Evolutionary conservation across 2,329 filamentous ascomycete species (phyloP).

Genomic region (Phaeosphaeria sp.): DNA sequence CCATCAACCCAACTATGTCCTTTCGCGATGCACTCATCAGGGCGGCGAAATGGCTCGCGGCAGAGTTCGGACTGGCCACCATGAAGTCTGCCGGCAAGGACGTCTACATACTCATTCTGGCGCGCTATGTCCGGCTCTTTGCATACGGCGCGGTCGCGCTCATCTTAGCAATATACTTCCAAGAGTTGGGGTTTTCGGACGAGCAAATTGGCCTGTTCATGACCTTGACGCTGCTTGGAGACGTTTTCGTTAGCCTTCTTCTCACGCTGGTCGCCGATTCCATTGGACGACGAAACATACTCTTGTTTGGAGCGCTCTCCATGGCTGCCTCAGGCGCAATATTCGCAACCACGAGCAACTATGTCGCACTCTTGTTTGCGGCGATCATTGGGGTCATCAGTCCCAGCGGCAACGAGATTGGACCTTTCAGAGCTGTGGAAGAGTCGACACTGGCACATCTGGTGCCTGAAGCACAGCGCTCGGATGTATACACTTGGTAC

Average conservation of each 20-base stretch:
- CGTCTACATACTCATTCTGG: slow-evolving; percentile 44
- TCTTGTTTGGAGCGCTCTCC: slow-evolving; percentile 42
- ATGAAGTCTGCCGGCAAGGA: slow-evolving; percentile 36
- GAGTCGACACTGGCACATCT: slow-evolving; percentile 49
- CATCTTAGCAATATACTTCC: slow-evolving; percentile 47
- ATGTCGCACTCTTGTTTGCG: slow-evolving; percentile 39
- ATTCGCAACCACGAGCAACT: slow-evolving; percentile 43
- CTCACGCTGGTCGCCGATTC: slow-evolving; percentile 48
- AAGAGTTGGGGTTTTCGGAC: slow-evolving; percentile 44
- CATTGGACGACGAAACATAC: slow-evolving; percentile 41
- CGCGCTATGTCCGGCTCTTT: slow-evolving; percentile 46
- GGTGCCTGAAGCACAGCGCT: slow-evolving; percentile 32
- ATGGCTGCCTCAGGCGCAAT: slow-evolving; percentile 46
- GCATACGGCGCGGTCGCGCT: slow-evolving; percentile 48
- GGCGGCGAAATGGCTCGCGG: slow-evolving; percentile 27
- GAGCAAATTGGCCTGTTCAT: slow-evolving; percentile 49
- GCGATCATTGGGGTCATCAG: slow-evolving; percentile 50
- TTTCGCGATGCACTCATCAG: slow-evolving; percentile 7
- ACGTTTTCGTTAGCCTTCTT: slow-evolving; percentile 45
- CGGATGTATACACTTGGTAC: slow-evolving; percentile 51
- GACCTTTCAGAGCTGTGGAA: slow-evolving; percentile 50
- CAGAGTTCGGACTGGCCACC: slow-evolving; percentile 40
- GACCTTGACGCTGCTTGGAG: slow-evolving; percentile 49
- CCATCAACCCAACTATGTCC: slow-evolving; percentile 18
- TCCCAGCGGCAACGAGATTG: slow-evolving; percentile 50